Conservation (phyloP, 2,329 filamentous ascomycete species). For the Xylariaceae sp. region DNA sequence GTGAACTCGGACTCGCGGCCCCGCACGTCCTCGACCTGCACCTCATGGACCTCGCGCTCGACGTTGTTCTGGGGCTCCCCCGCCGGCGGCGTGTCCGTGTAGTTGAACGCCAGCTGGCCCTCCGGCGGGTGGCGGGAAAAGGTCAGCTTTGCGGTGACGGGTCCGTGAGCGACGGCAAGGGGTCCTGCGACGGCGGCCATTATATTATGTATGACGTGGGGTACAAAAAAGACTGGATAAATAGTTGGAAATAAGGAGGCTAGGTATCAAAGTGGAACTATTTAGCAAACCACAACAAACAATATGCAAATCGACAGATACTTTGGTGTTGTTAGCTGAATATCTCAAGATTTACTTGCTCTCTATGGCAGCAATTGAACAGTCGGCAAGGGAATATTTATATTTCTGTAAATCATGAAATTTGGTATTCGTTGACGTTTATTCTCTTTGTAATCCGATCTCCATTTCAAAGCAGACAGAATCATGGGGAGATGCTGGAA, state of each 20-base stretch:
- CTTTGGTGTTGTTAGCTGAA: too few species aligned
- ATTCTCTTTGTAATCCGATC: neutral
- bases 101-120: conserved; percentile 56
- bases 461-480: neutral
- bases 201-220: conserved; percentile 8
- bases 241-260: neutral
- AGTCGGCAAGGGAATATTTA: too few species aligned
- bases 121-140: conserved; percentile 61
- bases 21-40: conserved; percentile 67
- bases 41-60: conserved; percentile 40
- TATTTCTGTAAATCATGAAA: too few species aligned
- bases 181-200: conserved; percentile 37
- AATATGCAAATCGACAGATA: too few species aligned
- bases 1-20: conserved; percentile 60
- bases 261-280: neutral
- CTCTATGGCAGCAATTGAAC: too few species aligned
- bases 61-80: conserved; percentile 64
- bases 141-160: conserved; percentile 56
- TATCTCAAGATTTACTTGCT: too few species aligned
- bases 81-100: conserved; percentile 58
- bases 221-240: neutral
- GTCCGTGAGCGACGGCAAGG: conserved; percentile 46
- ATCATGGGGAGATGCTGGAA: neutral
- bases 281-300: too few species aligned
- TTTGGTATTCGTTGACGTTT: neutral